A percentile compares a stretch with the other conserved stretches of the same genome.
Evolutionary conservation across 2,329 filamentous ascomycete genomes (phyloP).

Genomic region (Diplodia seriata): DNA sequence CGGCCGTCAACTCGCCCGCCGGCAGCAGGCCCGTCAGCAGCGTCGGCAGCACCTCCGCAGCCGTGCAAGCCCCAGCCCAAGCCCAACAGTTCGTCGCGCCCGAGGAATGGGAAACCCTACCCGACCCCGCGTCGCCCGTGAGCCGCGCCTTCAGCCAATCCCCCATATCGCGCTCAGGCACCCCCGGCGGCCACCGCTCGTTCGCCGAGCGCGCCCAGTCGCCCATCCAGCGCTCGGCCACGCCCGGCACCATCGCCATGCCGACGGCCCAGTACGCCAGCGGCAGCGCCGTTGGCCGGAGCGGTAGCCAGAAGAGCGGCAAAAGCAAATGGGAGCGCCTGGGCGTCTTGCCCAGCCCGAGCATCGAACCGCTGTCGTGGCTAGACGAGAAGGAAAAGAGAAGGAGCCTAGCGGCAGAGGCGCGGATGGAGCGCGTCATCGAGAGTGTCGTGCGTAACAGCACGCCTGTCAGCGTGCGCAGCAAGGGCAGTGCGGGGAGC

Average conservation of each 20-base stretch:
- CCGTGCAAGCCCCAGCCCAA: no score
- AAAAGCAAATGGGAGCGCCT: constrained; percentile 23
- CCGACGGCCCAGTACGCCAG: neutral
- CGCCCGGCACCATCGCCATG: constrained; percentile 18
- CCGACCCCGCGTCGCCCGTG: constrained; percentile 18
- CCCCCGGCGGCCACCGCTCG: constrained; percentile 9
- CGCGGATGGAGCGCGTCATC: constrained; percentile 24
- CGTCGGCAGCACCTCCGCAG: constrained; percentile 16
- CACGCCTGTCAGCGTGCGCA: constrained; percentile 21
- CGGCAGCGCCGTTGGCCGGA: neutral
- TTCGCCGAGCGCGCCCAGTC: constrained; percentile 20
- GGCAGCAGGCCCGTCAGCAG: constrained; percentile 23
- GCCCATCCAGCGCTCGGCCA: constrained; percentile 12
- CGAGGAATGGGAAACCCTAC: constrained; percentile 28
- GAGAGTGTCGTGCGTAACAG: constrained; percentile 31
- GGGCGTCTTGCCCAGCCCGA: constrained; percentile 26
- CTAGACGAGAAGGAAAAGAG: constrained; percentile 26
- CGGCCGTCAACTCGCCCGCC: constrained; percentile 9
- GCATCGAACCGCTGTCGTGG: constrained; percentile 28
- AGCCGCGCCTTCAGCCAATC: constrained; percentile 19
- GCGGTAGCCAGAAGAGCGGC: constrained; percentile 7
- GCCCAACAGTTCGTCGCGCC: constrained; percentile 18
- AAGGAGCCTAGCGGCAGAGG: constrained; percentile 17
- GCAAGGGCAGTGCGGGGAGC: constrained; percentile 23
- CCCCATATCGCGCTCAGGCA: constrained; percentile 14